A percentile compares a stretch with the other conserved stretches of the same genome.
Evolutionary conservation across 306 rosid genomes (phyloP).

Genomic region (Sicyos baderoa): DNA sequence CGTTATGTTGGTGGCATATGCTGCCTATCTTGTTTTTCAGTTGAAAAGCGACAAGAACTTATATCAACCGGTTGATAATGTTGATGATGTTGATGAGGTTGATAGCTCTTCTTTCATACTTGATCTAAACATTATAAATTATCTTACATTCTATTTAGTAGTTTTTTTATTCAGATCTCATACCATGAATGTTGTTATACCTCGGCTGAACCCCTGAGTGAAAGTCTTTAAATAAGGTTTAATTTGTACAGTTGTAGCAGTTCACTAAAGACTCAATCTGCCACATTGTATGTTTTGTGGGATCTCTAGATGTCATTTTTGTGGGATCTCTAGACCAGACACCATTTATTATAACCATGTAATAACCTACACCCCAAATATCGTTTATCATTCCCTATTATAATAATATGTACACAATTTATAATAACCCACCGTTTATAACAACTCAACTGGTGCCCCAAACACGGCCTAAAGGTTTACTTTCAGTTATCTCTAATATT

Average conservation of each 20-base stretch:
- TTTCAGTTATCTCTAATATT: background rate
- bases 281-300: background rate
- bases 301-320: background rate
- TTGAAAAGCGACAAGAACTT: constrained; percentile 32
- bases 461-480: background rate
- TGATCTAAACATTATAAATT: background rate
- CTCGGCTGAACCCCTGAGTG: background rate
- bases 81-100: constrained; percentile 32
- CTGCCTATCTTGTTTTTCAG: constrained; percentile 41
- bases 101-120: background rate
- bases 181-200: background rate
- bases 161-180: background rate
- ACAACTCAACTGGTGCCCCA: no score
- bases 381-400: background rate
- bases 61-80: constrained; percentile 17
- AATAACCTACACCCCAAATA: no score
- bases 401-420: no score
- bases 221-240: background rate
- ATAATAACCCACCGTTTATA: no score
- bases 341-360: no score
- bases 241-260: background rate
- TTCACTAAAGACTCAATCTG: background rate
- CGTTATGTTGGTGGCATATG: constrained; percentile 56
- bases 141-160: background rate
- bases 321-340: background rate